These are phyloP conservation scores for Annulohypoxylon truncatum DNA, from an alignment of 2,329 filamentous ascomycete genomes.

Conservation along the genomic window DNA sequence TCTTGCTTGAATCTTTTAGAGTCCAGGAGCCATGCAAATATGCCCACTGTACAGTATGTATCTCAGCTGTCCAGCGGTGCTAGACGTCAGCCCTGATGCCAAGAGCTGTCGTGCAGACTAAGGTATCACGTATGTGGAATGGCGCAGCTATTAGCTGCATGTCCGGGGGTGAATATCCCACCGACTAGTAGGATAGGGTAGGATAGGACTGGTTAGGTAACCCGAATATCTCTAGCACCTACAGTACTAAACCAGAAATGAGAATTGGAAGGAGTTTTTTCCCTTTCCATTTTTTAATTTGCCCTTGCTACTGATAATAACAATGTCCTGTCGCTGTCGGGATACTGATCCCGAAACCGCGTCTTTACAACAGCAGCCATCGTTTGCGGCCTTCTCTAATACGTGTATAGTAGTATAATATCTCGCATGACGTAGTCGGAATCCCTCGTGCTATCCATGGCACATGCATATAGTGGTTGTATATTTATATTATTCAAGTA, in stretches of 20 bases:
- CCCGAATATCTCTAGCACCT: neutral
- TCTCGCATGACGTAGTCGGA: constrained; percentile 26
- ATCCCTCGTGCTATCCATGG: constrained; percentile 27
- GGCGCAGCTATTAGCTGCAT: constrained; percentile 27
- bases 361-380: neutral
- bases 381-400: constrained; percentile 2
- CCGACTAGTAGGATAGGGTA: constrained; percentile 3
- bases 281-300: neutral
- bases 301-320: neutral
- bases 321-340: neutral
- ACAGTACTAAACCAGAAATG: neutral
- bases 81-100: constrained; percentile 22
- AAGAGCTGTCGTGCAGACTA: constrained; percentile 14
- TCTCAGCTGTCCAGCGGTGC: constrained; percentile 13
- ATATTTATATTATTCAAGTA: constrained; percentile 15
- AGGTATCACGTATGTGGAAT: constrained; percentile 12
- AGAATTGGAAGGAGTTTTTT: neutral
- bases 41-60: neutral
- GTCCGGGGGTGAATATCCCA: constrained; percentile 15
- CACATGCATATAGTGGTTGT: neutral
- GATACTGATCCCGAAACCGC: neutral
- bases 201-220: constrained; percentile 2
- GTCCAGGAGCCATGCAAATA: neutral
- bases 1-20: constrained; percentile 12
- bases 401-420: constrained; percentile 6